phyloP scores from a whole-genome alignment of 805 yeast genomes.

The Pichia rugopelliculosa region DNA sequence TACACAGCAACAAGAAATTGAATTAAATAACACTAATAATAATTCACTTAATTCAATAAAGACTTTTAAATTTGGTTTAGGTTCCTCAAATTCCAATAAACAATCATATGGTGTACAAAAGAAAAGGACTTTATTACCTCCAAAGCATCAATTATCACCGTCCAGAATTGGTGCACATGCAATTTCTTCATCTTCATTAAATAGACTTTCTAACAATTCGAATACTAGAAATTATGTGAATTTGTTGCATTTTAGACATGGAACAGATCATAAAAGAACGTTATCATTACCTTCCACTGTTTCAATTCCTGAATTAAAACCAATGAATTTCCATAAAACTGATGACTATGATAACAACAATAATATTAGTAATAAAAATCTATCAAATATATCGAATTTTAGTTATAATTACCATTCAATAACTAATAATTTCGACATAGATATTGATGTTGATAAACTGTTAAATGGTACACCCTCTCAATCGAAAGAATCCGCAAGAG shows the following conservation, averaged over 20 bases:
- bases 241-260: constrained; percentile 22
- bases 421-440: constrained; percentile 7
- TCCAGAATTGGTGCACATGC: constrained; percentile 70
- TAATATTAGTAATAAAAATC: constrained; percentile 27
- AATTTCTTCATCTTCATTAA: constrained; percentile 41
- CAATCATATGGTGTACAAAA: background rate
- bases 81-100: constrained; percentile 9
- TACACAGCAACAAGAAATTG: background rate
- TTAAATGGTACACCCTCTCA: background rate
- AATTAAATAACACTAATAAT: background rate
- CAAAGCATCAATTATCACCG: constrained; percentile 46
- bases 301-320: constrained; percentile 27
- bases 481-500: background rate
- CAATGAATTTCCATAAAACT: constrained; percentile 21
- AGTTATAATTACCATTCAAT: constrained; percentile 4
- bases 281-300: constrained; percentile 34
- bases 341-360: constrained; percentile 16
- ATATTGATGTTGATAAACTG: constrained; percentile 1
- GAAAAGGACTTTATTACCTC: constrained; percentile 13
- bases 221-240: constrained; percentile 17
- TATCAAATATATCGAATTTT: constrained; percentile 11
- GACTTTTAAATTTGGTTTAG: constrained; percentile 27
- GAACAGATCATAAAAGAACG: constrained; percentile 31
- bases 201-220: constrained; percentile 8
- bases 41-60: constrained; percentile 17